Percentiles rank a stretch among this genome's conserved stretches.
phyloP scores from a whole-genome alignment of 192 early-diverging fungal genomes.

The Allomyces arbusculus region DNA sequence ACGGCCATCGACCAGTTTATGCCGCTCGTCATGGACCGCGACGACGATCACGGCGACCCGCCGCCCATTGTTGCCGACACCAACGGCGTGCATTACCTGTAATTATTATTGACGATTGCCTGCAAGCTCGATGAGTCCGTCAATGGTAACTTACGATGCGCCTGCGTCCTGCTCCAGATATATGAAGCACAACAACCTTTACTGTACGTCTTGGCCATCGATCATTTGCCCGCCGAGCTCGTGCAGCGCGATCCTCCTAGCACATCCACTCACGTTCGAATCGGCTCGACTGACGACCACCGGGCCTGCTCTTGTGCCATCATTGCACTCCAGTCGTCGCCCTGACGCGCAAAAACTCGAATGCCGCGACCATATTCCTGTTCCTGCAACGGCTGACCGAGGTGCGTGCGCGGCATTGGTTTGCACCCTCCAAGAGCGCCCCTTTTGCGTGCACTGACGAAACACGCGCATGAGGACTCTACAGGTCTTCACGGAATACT shows the following conservation, averaged over 20 bases:
- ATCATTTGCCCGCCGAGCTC: no score
- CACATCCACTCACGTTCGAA: no score
- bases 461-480: no score
- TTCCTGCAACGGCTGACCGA: conserved; percentile 86
- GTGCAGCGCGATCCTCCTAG: no score
- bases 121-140: no score
- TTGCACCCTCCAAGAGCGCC: no score
- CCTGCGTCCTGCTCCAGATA: conserved; percentile 6
- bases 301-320: no score
- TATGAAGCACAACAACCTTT: conserved; percentile 88
- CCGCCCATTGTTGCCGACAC: conserved; percentile 63
- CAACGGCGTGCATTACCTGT: conserved; percentile 85
- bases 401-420: conserved; percentile 10
- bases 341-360: conserved; percentile 91
- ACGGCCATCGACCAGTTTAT: conserved; percentile 91
- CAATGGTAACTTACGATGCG: no score
- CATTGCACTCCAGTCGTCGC: conserved; percentile 47
- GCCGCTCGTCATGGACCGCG: conserved; percentile 78
- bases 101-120: no score
- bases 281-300: no score
- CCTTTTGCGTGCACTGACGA: no score
- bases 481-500: conserved; percentile 81
- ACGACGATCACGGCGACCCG: conserved; percentile 64
- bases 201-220: conserved; percentile 30
- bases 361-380: conserved; percentile 82